Conservation (phyloP, 331 rosid genomes). For the Quercus phellos region DNA sequence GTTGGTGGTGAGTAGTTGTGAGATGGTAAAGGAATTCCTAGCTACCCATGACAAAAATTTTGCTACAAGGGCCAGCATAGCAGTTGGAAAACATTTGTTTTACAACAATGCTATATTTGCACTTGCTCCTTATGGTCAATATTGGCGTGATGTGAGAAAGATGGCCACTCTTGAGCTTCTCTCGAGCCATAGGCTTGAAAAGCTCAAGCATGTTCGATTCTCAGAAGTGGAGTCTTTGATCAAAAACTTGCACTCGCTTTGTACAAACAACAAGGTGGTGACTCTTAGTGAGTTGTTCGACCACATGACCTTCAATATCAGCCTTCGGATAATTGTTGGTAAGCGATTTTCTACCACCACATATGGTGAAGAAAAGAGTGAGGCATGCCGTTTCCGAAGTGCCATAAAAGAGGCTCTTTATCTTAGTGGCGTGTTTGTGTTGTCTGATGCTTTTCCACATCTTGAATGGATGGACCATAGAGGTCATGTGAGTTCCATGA, state of each 20-base stretch:
- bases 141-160: slow-evolving; percentile 62
- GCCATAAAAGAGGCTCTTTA: slow-evolving; percentile 29
- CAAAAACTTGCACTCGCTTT: slow-evolving; percentile 24
- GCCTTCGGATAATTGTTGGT: slow-evolving; percentile 38
- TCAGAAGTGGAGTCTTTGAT: slow-evolving; percentile 33
- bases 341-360: slow-evolving; percentile 33
- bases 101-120: slow-evolving; percentile 48
- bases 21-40: slow-evolving; percentile 46
- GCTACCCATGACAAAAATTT: slow-evolving; percentile 37
- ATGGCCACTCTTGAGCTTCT: slow-evolving; percentile 43
- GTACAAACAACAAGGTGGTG: slow-evolving; percentile 4
- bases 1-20: slow-evolving; percentile 36
- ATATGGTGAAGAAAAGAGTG: slow-evolving; percentile 9
- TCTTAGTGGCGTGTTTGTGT: slow-evolving; percentile 24
- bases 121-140: slow-evolving; percentile 52
- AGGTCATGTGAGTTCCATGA: slow-evolving; percentile 53
- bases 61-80: slow-evolving; percentile 43
- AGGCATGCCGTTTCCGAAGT: slow-evolving; percentile 26
- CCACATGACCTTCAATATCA: slow-evolving; percentile 42
- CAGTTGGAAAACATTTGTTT: slow-evolving; percentile 41
- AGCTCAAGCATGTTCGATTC: slow-evolving; percentile 34
- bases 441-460: slow-evolving; percentile 31
- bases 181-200: slow-evolving; percentile 40
- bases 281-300: slow-evolving; percentile 39
- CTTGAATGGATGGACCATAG: slow-evolving; percentile 46